phyloP scores from a whole-genome alignment of 2,329 filamentous ascomycete species.

The Talaromyces pinophilus region DNA sequence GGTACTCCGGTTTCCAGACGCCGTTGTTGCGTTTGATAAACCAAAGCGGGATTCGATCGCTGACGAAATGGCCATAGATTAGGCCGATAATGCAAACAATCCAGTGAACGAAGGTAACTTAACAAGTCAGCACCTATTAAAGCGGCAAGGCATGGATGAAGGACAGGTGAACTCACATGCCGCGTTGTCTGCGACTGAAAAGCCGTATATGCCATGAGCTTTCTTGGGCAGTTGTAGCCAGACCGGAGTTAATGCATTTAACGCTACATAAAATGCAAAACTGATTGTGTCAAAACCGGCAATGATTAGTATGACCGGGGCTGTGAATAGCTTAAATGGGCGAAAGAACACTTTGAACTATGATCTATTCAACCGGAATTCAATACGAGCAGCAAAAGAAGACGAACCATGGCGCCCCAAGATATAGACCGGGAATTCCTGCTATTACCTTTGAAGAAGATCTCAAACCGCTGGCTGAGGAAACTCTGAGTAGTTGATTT shows the following conservation, averaged over 20 bases:
- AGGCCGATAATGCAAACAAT: not conserved
- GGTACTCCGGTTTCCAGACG: slow-evolving; percentile 10
- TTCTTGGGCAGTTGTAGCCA: slow-evolving; percentile 8
- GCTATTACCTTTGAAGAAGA: not conserved
- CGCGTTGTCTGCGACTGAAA: slow-evolving; percentile 1
- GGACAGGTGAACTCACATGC: not conserved
- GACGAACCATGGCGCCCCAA: slow-evolving; percentile 1
- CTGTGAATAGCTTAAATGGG: slow-evolving; percentile 2
- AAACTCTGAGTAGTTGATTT: not conserved
- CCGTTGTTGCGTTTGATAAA: not conserved
- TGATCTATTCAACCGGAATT: not conserved
- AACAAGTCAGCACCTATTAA: not conserved
- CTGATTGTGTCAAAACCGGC: slow-evolving; percentile 6
- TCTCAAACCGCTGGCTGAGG: not conserved
- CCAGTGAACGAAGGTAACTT: slow-evolving; percentile 5
- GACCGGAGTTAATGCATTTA: slow-evolving; percentile 8
- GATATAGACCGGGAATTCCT: not conserved
- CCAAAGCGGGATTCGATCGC: slow-evolving; percentile 7
- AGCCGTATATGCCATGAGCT: slow-evolving; percentile 8
- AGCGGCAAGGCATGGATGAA: not conserved
- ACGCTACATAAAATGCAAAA: slow-evolving; percentile 1
- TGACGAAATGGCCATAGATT: not conserved
- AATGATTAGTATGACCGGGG: slow-evolving; percentile 3
- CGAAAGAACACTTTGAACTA: slow-evolving; percentile 11
- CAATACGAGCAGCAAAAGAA: not conserved